phyloP scores from a whole-genome alignment of 139 green algal species.

The Yamagishiella unicocca region DNA sequence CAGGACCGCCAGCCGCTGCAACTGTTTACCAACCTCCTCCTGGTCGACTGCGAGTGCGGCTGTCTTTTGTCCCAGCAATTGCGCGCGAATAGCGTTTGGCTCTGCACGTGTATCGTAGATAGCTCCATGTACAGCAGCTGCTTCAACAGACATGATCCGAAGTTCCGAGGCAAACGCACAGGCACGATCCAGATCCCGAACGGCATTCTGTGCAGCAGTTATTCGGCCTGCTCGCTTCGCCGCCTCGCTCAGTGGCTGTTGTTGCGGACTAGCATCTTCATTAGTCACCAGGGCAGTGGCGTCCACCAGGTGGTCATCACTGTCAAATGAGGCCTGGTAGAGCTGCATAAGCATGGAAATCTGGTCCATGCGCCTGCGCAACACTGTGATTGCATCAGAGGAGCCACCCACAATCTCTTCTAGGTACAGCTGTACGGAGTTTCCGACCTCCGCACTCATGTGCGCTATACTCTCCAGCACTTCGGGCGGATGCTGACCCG shows the following conservation, averaged over 20 bases:
- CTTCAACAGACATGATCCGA: slow-evolving; percentile 5
- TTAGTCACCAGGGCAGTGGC: neutral
- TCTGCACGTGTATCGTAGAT: slow-evolving; percentile 18
- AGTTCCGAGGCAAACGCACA: slow-evolving; percentile 4
- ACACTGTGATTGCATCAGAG: neutral
- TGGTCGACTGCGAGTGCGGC: neutral
- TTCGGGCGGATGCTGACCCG: neutral
- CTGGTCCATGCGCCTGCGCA: slow-evolving; percentile 2
- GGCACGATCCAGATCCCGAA: slow-evolving; percentile 2
- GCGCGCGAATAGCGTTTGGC: neutral
- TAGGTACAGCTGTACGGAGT: neutral
- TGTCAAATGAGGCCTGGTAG: slow-evolving; percentile 4
- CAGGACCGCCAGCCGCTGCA: neutral
- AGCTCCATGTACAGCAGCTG: neutral
- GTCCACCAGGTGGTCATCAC: neutral
- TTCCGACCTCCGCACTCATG: neutral
- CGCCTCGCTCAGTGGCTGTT: neutral
- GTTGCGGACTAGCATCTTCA: neutral
- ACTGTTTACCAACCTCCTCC: neutral
- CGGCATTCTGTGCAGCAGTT: neutral
- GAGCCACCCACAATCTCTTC: neutral
- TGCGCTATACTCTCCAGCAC: neutral
- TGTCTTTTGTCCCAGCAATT: slow-evolving; percentile 9
- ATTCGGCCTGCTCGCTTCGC: neutral
- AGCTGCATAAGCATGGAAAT: neutral